Base-by-base conservation (phyloP, 2,329 filamentous ascomycete genomes). In the Diaporthe aspalathi region DNA sequence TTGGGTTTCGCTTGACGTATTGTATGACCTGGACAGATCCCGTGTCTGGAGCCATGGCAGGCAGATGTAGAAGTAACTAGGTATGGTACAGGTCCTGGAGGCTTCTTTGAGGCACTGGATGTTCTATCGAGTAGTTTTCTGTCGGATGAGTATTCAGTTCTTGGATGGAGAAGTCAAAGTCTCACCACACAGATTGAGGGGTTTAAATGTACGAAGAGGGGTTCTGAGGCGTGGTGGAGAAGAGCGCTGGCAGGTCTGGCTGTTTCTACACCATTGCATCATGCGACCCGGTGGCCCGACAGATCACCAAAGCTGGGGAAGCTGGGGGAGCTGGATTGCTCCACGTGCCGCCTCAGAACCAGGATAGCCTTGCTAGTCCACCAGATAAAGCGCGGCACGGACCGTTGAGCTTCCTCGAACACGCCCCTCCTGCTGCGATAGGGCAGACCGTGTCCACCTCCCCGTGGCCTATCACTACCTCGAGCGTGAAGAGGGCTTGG, bases 321-420 rank as follows among this genome's bases (percentile, higher is more conserved):
- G 57, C 57, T 62, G 40, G 24, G 57, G 57, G 9, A n/a, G 57
- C 57, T 47, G 57, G 32, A 62, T 47, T 40, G 57, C 57, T 47
- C 40, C 57, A 62, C 57, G 57, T 62, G 57, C 57, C 20, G 40
- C 40, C 5, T 32, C 57, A 47, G 40, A 11, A 62, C 57, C 8
- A 27, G 57, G 57, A 47, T 62, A 62, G 40, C 57, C 57, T 62
- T 62, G 57, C 27, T 62, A 62, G 57, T 47, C 24, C n/a, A 62
- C 40, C 24, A 62, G 57, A 62, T 3, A 32, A 32, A 47, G 57
- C 57, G 47, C 57, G 57, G 57, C 40, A 62, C 57, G 40, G 57
- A 62, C 57, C 57, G 57, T 47, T 62, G 57, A 47, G 40, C 40
- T 62, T 22, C 32, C 40, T 62, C 57, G 32, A 47, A n/a, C 24